Evolutionary conservation across 2,329 filamentous ascomycete genomes (phyloP), one percentile per base, ranked within the genome.

Genomic region (Aspergillus thermomutatus): DNA sequence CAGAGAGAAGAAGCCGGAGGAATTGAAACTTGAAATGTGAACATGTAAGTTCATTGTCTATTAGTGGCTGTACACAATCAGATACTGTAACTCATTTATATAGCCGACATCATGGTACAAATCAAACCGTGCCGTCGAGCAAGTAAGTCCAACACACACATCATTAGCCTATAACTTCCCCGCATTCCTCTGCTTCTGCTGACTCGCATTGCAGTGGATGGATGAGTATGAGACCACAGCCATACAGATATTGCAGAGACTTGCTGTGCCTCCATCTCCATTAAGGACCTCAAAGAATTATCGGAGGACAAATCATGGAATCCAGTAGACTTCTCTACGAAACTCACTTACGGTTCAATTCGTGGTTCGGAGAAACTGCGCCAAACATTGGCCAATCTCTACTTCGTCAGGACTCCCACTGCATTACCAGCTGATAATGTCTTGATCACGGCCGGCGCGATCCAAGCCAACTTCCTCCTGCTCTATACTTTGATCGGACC

Each of bases 391-490:
- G 69, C 70, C 31, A 63, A 64, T n/a, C 54, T 70, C 4, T 72
- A 72, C 54, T 85, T 84, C 4, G 79, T 80, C 21, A 83, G 84
- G 60, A 75, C 75, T 58, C 71, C 73, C 1, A 76, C 72, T 1
- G 75, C 77, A 4, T 69, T 85, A 11, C 72, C 80, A 21, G 76
- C 70, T 1, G 85, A 91, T n/a, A 86, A 89, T 65, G 82, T 96
- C 43, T 73, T 95, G 53, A 87, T 93, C 57, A 91, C 90, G 0
- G 84, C 88, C 28, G 91, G 92, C 9, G 91, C 90, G 17, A 95
- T 95, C 51, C 82, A 85, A 5, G 91, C 91, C n/a, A 96, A 96
- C 68, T 90, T 91, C 64, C 76, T 94, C n/a, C 77, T 87, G 2
- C 82, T 94, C 8, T 92, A 92, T 71, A 80, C 87, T 1, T 78